Evolutionary conservation across 345 rosid species (phyloP), one percentile per base, ranked within the genome.

Genomic region (Lepidium aucheri): DNA sequence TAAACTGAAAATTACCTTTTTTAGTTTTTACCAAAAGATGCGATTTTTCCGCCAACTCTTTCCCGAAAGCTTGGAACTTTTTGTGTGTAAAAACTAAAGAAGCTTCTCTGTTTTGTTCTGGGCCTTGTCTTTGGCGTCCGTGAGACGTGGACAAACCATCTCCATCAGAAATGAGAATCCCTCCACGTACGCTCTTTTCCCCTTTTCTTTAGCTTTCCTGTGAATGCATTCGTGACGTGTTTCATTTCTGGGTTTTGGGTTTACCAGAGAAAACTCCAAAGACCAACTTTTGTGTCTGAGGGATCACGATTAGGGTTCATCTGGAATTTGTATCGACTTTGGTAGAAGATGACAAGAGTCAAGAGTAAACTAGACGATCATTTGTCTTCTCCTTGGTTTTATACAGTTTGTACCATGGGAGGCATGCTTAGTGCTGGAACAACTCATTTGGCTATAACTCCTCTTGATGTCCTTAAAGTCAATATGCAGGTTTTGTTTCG

Each of bases 361-460:
- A 56, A 63, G 70, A 69, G 24, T 7, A 64, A 64, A 8, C 28
- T 56, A 44, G 69, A 69, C 7, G 71, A 57, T 24, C 66, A 69
- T 3, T 55, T 68, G 43, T 62, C 78, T 4, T 68, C 74, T 63
- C 54, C 67, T 12, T 72, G 83, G 51, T 81, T 77, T 35, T 85
- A 78, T 43, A 47, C 80, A 8, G 53, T 87, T 49, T 87, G 90
- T 43, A 76, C 83, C 9, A 43, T 74, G 52, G 82, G 83, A 70
- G 90, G 90, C 55, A 83, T 85, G 82, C 74, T 87, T 56, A 85
- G 90, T 70, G 86, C 94, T 1, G 90, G 86, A 68, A 79, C 85
- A 6, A 76, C 86, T 15, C 90, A 83, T 76, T 74, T 83, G 7
- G 86, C 73, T 40, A 59, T 79, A 3, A 85, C 88, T 15, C 94